Base-by-base conservation (phyloP, 169 alveolate species). In the Perkinsus olseni region DNA sequence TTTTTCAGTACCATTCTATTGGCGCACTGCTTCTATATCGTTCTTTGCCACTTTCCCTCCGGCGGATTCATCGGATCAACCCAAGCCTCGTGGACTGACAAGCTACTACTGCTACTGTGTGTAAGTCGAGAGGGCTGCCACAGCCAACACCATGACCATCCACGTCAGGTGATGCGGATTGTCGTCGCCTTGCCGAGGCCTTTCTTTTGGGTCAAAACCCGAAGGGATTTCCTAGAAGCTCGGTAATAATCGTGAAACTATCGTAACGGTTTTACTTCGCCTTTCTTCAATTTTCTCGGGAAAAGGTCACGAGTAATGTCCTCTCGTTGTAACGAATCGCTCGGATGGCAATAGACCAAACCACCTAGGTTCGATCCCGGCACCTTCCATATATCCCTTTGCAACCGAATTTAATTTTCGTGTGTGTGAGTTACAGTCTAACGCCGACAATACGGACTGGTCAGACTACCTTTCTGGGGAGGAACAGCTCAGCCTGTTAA, bases 151-250 rank as follows among this genome's bases (percentile, higher is more conserved):
- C 0, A 24, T 62, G 37, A 24, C 34, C 36, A 13, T 24, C 31
- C 1, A 0, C 74, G 3, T 38, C 92, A 91, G 92, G 37, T 37
- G 17, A 10, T 91, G 38, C 50, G 92, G 11, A 38, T 91, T 10
- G 36, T 91, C 36, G 28, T 28, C 10, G 92, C 92, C 51, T 4
- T 91, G 39, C 92, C 92, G 51, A 20, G 92, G 74, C 92, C 92
- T 6, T 39, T 38, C 3, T 91, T 38, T 34, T 91, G 92, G 92
- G 17, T 91, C 74, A 38, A 91, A 36, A 91, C 92, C 74, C 17
- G 92, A 10, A n/a, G 74, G 37, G 38, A 38, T 0, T 91, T 91
- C 37, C 4, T 39, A 0, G 92, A 91, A 21, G 50, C 92, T 0
- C 51, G 92, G 74, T 62, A 62, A 28, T 4, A 4, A 13, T 24